These are phyloP conservation scores for Urtica urens DNA, from an alignment of 306 rosid genomes.

Conservation along the genomic window DNA sequence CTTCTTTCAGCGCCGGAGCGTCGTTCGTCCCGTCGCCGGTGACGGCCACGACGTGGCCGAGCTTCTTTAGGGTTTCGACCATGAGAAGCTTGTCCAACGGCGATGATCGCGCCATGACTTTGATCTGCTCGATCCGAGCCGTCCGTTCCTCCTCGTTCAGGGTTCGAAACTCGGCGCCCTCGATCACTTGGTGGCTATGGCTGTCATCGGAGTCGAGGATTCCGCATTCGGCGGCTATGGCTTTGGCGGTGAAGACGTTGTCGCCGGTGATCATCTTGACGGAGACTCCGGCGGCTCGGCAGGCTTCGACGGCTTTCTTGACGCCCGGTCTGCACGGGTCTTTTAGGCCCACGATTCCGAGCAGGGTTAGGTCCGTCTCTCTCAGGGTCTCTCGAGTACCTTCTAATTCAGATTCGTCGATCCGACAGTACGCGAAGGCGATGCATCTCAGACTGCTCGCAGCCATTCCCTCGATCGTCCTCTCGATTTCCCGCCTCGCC, in stretches of 20 bases:
- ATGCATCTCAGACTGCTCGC: conserved; percentile 81
- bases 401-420: conserved; percentile 27
- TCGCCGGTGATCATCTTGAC: conserved; percentile 89
- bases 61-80: conserved; percentile 63
- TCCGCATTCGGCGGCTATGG: conserved; percentile 84
- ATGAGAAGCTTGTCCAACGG: conserved; percentile 76
- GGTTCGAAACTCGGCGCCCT: conserved; percentile 68
- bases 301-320: conserved; percentile 41
- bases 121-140: conserved; percentile 49
- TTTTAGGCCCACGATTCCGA: conserved; percentile 74
- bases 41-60: conserved; percentile 80
- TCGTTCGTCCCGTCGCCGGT: conserved; percentile 90
- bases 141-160: conserved; percentile 52
- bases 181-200: conserved; percentile 37
- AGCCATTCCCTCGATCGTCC: conserved; percentile 70
- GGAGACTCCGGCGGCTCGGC: conserved; percentile 61
- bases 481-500: conserved; percentile 26
- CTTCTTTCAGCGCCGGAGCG: conserved; percentile 83
- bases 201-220: conserved; percentile 29
- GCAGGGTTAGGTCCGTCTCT: conserved; percentile 48
- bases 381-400: conserved; percentile 17
- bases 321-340: conserved; percentile 72
- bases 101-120: conserved; percentile 80
- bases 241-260: conserved; percentile 80
- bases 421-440: conserved; percentile 54